phyloP scores from a whole-genome alignment of 2,329 filamentous ascomycete genomes.

The Aspergillus novoparasiticus region DNA sequence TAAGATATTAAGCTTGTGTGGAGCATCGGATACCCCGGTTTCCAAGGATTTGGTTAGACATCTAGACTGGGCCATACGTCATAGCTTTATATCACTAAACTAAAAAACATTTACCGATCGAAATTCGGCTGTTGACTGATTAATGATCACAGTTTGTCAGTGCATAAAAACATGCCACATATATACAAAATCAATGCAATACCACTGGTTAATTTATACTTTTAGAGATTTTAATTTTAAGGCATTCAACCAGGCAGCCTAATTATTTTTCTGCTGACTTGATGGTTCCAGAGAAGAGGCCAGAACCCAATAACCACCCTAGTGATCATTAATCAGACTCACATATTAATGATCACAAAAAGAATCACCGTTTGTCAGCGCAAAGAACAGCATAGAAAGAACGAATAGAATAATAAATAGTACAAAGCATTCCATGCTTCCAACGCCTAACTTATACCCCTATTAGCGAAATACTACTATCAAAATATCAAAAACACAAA shows the following conservation, averaged over 20 bases:
- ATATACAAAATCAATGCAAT: too few species aligned
- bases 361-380: background rate
- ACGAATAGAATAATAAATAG: background rate
- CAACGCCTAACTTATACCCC: background rate
- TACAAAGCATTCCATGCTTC: background rate
- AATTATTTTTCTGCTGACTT: too few species aligned
- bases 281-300: too few species aligned
- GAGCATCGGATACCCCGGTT: background rate
- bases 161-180: background rate
- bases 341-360: slow-evolving; percentile 2
- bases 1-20: background rate
- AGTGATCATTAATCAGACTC: too few species aligned
- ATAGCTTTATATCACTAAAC: background rate
- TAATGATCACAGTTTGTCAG: background rate
- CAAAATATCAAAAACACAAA: too few species aligned
- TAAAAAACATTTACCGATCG: background rate
- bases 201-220: too few species aligned
- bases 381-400: background rate
- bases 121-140: background rate
- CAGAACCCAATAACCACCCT: too few species aligned
- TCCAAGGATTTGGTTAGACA: background rate
- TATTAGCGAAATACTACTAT: too few species aligned
- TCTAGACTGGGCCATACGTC: background rate
- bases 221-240: too few species aligned
- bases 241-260: too few species aligned